Evolutionary conservation across 495 filamentous ascomycete species (phyloP), one percentile per base, ranked within the genome.

Genomic region (Penicillium flavigenum): DNA sequence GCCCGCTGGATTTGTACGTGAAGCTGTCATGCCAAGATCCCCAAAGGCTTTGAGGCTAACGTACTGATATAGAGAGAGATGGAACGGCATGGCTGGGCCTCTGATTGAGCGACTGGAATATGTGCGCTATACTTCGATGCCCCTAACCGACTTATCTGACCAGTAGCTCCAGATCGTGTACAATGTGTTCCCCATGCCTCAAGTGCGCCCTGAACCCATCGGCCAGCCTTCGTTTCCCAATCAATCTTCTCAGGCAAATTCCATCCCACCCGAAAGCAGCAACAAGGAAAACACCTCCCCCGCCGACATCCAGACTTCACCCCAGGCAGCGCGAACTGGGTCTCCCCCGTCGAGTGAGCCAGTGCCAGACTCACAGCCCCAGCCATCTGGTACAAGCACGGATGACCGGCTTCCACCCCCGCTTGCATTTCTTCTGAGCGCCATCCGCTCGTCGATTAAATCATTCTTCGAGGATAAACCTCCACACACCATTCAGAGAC

Each of bases 401-500:
- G 78, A 68, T 3, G 70, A 72, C 38, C 53, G 74, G 5, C 77
- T 96, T 14, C 89, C 90, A 10, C 77, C 81, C 4, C 83, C 84
- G 45, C 79, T 91, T 41, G 71, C 81, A 41, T 73, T 80, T 26
- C 82, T 90, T 44, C 77, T 94, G 52, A 64, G 72, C 45, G 85
- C 84, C 27, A 89, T 94, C 47, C 84, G 80, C 24, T 79, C 76
- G 4, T 86, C 83, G n/a, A 77, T 98, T 42, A 78, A 73, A 38
- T 76, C 75, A 4, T 81, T 82, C 58, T 98, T 98, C 73, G 38
- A 80, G 27, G 73, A 77, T 1, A 83, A 89, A 57, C 94, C 94
- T 1, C 94, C 94, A 0, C 91, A 98, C 67, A 98, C 94, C 0
- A 80, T 96, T 50, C 94, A 98, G 73, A 88, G 94, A 43, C 81